A percentile compares a stretch with the other conserved stretches of the same genome.
These are phyloP conservation scores for Myriangium duriaei DNA, from an alignment of 2,329 filamentous ascomycete genomes.

Conservation along the genomic window DNA sequence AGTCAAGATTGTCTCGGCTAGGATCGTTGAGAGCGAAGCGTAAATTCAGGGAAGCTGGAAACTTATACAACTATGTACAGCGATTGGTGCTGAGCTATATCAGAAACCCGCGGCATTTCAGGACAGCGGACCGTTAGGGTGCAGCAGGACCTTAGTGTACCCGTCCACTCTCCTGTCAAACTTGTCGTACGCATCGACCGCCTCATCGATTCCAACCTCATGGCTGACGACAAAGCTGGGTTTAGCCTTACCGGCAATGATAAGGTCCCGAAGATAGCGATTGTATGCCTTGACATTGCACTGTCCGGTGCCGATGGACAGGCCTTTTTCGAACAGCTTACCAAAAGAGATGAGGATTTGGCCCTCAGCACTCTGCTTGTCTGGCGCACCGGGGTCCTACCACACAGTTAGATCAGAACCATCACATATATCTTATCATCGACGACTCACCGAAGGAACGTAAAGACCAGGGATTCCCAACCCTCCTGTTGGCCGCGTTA, in stretches of 20 bases:
- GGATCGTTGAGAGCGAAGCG: conserved; percentile 51
- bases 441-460: conserved; percentile 17
- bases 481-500: conserved; percentile 49
- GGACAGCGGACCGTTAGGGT: conserved; percentile 44
- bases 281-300: conserved; percentile 60
- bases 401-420: conserved; percentile 15
- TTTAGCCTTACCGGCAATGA: conserved; percentile 51
- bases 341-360: conserved; percentile 53
- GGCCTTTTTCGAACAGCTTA: conserved; percentile 56
- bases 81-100: neutral
- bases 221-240: conserved; percentile 56
- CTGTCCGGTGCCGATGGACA: conserved; percentile 48
- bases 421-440: conserved; percentile 24
- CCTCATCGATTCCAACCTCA: conserved; percentile 50
- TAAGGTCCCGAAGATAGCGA: conserved; percentile 51
- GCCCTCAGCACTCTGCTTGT: conserved; percentile 48
- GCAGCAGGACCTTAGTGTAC: conserved; percentile 56
- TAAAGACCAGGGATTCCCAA: conserved; percentile 48
- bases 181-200: conserved; percentile 45
- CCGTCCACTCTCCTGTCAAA: conserved; percentile 55
- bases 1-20: conserved; percentile 65
- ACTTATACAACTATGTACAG: conserved; percentile 7
- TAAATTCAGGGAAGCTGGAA: conserved; percentile 1
- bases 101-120: neutral
- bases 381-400: conserved; percentile 48